Evolutionary conservation across 1,284 basidiomycete species (phyloP), one percentile per base, ranked within the genome.

Genomic region (Exobasidium rhododendri): DNA sequence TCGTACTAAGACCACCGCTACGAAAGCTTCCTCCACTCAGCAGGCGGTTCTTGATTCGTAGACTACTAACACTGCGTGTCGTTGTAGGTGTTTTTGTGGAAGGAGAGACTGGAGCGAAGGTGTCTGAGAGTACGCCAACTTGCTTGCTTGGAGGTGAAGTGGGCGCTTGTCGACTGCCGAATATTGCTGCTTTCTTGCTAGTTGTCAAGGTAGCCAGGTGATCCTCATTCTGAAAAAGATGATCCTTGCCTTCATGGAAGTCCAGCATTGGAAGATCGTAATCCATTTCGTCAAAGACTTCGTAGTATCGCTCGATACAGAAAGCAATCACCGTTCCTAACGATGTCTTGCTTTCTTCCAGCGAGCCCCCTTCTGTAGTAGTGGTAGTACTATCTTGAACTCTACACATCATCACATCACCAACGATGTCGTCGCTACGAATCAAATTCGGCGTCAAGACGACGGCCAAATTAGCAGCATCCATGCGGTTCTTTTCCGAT

Each of bases 261-360:
- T 50, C 14, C 10, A 50, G 47, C 7, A 50, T 31, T 7, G 47
- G 47, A 24, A 50, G 20, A 10, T 50, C 47, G 22, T 50, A 50
- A 24, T 64, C 63, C 22, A 53, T 80, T 68, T 91, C 88, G 72
- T 91, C 89, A 73, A 92, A 92, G 32, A 92, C 82, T 76, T 92
- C 90, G 77, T 88, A 91, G 77, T 91, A 92, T 47, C 85, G 84
- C 70, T 89, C 85, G 61, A 92, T 90, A 79, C 89, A 91, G 40
- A 89, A 81, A 71, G 87, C 86, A 76, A 91, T 82, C 53, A 92
- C 82, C 58, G 83, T 83, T 2, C 89, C 89, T 0, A 92, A 82
- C 1, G 89, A 90, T 10, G 85, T 86, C 80, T 81, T 29, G 22
- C 26, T 28, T 49, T 35, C 14, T 56, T 20, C n/a, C n/a, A 7